Conservation (phyloP, 108 stramenopile species). For the Fragilariopsis cylindrus region DNA sequence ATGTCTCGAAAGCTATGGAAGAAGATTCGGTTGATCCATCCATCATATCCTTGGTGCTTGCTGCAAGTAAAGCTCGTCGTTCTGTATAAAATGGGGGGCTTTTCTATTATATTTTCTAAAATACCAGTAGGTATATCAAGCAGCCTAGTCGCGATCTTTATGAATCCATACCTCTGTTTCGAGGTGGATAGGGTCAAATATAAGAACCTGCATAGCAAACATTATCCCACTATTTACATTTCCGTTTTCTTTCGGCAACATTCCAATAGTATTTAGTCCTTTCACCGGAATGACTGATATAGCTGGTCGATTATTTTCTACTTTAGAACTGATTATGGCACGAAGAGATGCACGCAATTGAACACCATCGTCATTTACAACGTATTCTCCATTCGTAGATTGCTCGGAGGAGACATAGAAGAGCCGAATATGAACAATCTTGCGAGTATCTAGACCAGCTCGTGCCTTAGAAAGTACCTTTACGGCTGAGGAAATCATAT, state of each 20-base stretch:
- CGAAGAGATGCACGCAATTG: slow-evolving; percentile 35
- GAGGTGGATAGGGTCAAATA: slow-evolving; percentile 62
- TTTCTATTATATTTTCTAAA: background rate
- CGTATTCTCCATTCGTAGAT: background rate
- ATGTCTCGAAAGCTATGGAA: slow-evolving; percentile 20
- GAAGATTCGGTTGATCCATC: slow-evolving; percentile 27
- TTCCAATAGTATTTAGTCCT: slow-evolving; percentile 43
- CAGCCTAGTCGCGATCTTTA: slow-evolving; percentile 25
- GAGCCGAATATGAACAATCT: slow-evolving; percentile 59
- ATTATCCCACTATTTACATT: slow-evolving; percentile 21
- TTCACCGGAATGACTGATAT: slow-evolving; percentile 57
- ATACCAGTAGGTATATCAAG: background rate
- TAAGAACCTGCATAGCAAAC: slow-evolving; percentile 64
- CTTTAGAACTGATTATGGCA: background rate
- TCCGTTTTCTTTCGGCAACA: background rate
- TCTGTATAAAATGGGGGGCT: background rate
- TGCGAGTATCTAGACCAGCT: slow-evolving; percentile 25
- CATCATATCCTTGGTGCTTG: slow-evolving; percentile 33
- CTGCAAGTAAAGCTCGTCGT: slow-evolving; percentile 8
- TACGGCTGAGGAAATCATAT: slow-evolving; percentile 50
- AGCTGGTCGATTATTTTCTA: slow-evolving; percentile 10
- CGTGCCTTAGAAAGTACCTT: slow-evolving; percentile 31
- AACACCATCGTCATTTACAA: slow-evolving; percentile 28
- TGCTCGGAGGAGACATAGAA: slow-evolving; percentile 48
- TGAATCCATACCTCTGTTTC: slow-evolving; percentile 65